Conservation (phyloP, 2,329 filamentous ascomycete species). For the Mariannaea sp. region DNA sequence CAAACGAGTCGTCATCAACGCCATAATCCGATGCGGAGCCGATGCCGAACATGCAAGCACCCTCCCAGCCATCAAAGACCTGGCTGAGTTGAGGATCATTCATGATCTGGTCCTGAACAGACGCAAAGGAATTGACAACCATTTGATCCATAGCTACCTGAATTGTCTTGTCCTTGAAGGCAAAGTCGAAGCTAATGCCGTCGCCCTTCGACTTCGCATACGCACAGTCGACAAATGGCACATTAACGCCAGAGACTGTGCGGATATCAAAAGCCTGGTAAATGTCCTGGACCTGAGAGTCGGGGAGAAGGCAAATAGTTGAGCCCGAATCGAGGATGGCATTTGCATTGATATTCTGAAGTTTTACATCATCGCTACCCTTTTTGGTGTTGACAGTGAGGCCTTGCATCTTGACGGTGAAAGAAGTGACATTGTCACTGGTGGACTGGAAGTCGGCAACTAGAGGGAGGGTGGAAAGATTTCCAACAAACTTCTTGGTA, state of each 20-base stretch:
- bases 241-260: constrained; percentile 47
- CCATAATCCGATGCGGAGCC: constrained; percentile 47
- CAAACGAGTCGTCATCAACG: constrained; percentile 39
- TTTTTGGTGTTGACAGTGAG: constrained; percentile 46
- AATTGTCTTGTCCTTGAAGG: constrained; percentile 54
- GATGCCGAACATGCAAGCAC: constrained; percentile 61
- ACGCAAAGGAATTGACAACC: constrained; percentile 51
- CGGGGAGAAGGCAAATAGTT: constrained; percentile 71
- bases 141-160: constrained; percentile 58
- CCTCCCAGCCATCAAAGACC: constrained; percentile 45
- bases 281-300: constrained; percentile 57
- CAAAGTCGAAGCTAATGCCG: constrained; percentile 56
- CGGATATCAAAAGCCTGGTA: constrained; percentile 58
- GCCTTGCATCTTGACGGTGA: constrained; percentile 44
- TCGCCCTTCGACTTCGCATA: constrained; percentile 50
- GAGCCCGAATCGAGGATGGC: constrained; percentile 77
- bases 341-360: constrained; percentile 48
- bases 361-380: constrained; percentile 37
- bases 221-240: constrained; percentile 58
- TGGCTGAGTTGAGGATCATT: constrained; percentile 43
- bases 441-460: constrained; percentile 48
- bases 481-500: constrained; percentile 70
- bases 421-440: constrained; percentile 47
- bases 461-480: constrained; percentile 51
- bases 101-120: constrained; percentile 46